Percentiles rank a stretch among this genome's conserved stretches.
Evolutionary conservation across 345 rosid species (phyloP).

Genomic region (Populus euphratica): DNA sequence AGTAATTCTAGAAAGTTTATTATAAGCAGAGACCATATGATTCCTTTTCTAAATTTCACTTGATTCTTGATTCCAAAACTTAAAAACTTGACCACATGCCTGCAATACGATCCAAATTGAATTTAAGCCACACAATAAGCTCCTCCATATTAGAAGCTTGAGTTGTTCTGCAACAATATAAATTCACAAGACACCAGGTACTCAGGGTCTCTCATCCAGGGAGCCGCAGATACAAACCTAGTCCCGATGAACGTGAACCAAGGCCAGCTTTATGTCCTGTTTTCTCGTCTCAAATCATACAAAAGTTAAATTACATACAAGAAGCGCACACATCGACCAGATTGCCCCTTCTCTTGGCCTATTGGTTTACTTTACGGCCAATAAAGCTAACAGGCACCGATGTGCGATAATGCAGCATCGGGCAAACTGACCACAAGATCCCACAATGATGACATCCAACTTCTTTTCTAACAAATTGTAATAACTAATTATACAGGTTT

Average conservation of each 20-base stretch:
- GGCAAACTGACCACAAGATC: not conserved
- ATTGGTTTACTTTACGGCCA: not conserved
- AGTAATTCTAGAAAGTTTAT: too few relatives aligned
- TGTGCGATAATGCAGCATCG: not conserved
- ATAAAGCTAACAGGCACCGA: not conserved
- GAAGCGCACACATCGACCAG: too few relatives aligned
- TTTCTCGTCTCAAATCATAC: not conserved
- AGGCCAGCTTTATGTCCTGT: not conserved
- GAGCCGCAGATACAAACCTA: not conserved
- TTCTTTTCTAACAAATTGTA: not conserved
- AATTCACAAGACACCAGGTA: not conserved
- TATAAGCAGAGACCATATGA: too few relatives aligned
- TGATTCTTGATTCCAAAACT: too few relatives aligned
- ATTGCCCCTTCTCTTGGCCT: not conserved
- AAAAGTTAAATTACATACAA: not conserved
- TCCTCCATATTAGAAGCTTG: not conserved
- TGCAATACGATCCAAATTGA: too few relatives aligned
- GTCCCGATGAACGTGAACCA: not conserved
- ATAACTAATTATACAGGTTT: not conserved
- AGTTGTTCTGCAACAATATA: not conserved
- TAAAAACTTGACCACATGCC: too few relatives aligned
- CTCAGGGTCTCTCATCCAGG: too few relatives aligned
- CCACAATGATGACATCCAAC: not conserved
- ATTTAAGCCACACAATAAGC: too few relatives aligned
- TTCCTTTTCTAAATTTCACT: too few relatives aligned